These are phyloP conservation scores for Achaetomiella virescens DNA, from an alignment of 495 filamentous ascomycete species.

Conservation along the genomic window DNA sequence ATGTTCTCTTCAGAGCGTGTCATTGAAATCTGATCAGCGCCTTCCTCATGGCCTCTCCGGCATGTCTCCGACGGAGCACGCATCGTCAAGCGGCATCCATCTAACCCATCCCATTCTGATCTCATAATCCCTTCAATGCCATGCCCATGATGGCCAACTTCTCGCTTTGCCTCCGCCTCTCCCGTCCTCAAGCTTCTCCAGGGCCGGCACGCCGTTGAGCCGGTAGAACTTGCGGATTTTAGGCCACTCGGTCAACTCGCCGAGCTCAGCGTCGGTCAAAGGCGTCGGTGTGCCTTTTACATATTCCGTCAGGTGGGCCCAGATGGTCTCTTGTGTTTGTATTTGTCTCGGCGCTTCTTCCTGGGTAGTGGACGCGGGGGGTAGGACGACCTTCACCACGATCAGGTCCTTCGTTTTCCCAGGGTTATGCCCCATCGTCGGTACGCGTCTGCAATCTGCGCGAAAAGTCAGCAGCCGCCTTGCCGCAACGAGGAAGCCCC, in stretches of 20 bases:
- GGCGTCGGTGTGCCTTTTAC: conserved; percentile 57
- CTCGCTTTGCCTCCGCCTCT: conserved; percentile 51
- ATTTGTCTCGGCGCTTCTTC: conserved; percentile 1
- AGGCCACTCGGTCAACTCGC: conserved; percentile 52
- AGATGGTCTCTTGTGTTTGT: conserved; percentile 49
- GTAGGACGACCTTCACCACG: conserved; percentile 60
- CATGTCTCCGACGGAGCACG: too few species aligned
- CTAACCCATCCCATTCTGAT: not conserved
- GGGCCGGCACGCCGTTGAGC: conserved; percentile 49
- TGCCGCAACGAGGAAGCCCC: too few species aligned
- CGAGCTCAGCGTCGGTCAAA: conserved; percentile 59
- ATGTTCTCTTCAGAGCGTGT: too few species aligned
- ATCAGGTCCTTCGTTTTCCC: conserved; percentile 59
- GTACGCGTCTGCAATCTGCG: conserved; percentile 87
- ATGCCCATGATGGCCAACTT: conserved; percentile 60
- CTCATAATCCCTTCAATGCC: conserved; percentile 59
- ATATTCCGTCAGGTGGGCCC: conserved; percentile 53
- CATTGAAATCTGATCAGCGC: too few species aligned
- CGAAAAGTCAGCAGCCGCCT: not conserved
- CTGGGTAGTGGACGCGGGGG: not conserved
- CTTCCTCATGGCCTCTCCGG: too few species aligned
- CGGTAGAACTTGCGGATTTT: conserved; percentile 82
- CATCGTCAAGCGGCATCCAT: not conserved
- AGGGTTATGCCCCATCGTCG: conserved; percentile 73
- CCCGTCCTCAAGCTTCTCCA: conserved; percentile 30